A percentile compares a stretch with the other conserved stretches of the same genome.
Conservation (phyloP, 108 stramenopile genomes). For the Mediolabrus comicus region DNA sequence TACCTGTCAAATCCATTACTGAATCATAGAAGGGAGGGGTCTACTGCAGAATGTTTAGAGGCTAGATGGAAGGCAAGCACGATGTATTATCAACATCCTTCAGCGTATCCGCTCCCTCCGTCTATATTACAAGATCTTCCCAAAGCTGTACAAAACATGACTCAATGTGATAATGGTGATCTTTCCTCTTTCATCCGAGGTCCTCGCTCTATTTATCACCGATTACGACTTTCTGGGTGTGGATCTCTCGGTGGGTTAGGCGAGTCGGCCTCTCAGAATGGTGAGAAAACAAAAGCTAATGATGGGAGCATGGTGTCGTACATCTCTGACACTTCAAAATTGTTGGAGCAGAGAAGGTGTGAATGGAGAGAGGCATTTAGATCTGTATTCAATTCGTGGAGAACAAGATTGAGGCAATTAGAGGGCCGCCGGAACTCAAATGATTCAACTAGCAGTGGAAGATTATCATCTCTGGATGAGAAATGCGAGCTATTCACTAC, state of each 20-base stretch:
- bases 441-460: background rate
- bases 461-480: background rate
- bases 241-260: slow-evolving; percentile 41
- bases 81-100: slow-evolving; percentile 52
- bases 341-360: slow-evolving; percentile 28
- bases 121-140: slow-evolving; percentile 3
- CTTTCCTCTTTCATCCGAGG: slow-evolving; percentile 20
- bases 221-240: slow-evolving; percentile 24
- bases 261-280: slow-evolving; percentile 1
- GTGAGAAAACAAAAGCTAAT: background rate
- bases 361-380: slow-evolving; percentile 57
- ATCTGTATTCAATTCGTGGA: slow-evolving; percentile 41
- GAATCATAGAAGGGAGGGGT: background rate
- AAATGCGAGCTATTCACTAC: background rate
- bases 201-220: slow-evolving; percentile 17
- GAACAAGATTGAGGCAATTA: slow-evolving; percentile 20
- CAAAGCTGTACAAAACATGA: background rate
- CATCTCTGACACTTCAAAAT: slow-evolving; percentile 6
- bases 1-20: slow-evolving; percentile 11
- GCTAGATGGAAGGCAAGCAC: slow-evolving; percentile 37
- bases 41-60: slow-evolving; percentile 16
- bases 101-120: slow-evolving; percentile 38
- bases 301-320: background rate
- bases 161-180: background rate
- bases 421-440: background rate